Evolutionary conservation across 331 rosid species (phyloP).

Genomic region (Malus hybrid): DNA sequence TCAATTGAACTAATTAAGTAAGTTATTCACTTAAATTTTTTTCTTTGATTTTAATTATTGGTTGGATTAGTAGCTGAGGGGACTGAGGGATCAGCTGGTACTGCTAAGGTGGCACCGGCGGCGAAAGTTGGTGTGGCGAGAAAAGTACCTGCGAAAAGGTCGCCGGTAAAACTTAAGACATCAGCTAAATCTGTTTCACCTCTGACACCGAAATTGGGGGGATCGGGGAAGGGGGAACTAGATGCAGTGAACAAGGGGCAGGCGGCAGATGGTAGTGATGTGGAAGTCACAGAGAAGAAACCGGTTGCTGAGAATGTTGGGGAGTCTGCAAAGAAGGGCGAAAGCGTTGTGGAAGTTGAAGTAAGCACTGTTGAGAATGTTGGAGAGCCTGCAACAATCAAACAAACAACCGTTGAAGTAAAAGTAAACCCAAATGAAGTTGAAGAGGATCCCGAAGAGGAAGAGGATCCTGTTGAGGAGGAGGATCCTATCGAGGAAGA

Average conservation of each 20-base stretch:
- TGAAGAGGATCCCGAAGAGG: background rate
- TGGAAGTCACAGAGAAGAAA: no score
- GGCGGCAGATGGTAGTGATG: background rate
- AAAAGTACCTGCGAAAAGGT: conserved; percentile 24
- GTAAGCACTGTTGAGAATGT: conserved; percentile 18
- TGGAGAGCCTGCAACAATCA: conserved; percentile 10
- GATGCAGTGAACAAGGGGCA: conserved; percentile 24
- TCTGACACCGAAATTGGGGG: conserved; percentile 17
- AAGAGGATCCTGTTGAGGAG: background rate
- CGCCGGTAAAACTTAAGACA: conserved; percentile 23
- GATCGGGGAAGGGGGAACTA: conserved; percentile 20
- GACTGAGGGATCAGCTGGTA: conserved; percentile 15
- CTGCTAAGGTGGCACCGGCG: conserved; percentile 10
- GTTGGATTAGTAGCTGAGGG: conserved; percentile 18
- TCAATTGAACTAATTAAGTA: background rate
- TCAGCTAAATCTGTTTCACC: conserved; percentile 11
- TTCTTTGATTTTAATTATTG: background rate
- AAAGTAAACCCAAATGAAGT: background rate
- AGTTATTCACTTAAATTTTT: background rate
- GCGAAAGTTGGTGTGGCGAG: conserved; percentile 17
- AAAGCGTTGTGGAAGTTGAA: conserved; percentile 17
- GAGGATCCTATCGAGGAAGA: conserved; percentile 8
- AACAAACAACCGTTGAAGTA: conserved; percentile 6
- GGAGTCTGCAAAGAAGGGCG: conserved; percentile 28
- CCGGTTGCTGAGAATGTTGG: conserved; percentile 8